Base-by-base conservation (phyloP, 2,329 filamentous ascomycete species). In the Ilyonectria robusta region DNA sequence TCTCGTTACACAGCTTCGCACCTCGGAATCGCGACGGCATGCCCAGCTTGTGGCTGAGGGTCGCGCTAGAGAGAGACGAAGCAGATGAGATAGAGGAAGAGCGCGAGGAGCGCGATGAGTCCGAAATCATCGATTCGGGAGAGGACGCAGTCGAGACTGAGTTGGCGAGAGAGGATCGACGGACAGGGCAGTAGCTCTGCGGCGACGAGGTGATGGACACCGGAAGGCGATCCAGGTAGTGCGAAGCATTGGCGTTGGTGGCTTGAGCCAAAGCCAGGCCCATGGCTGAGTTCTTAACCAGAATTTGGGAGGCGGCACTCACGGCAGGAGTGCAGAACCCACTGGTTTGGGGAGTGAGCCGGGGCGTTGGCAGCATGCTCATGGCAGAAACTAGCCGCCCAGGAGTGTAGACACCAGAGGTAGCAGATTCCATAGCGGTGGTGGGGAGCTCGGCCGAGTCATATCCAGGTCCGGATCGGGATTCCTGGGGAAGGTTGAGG, bases 61-160 rank as follows among this genome's bases (percentile, higher is more conserved):
- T 88, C 88, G 88, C 88, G 85, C 85, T 87, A 79, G 81, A 85
- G 81, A 88, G 81, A 66, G 87, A 89, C 72, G 88, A 90, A 74
- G 87, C 84, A 76, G 88, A 90, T 64, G 88, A 91, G 80, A 90
- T 88, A 19, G 89, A 91, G 77, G 89, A 91, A 59, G 88, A 90
- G 78, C 88, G 88, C 70, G 89, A 91, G 69, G 88, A 85, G 68
- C 85, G 85, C 65, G 87, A 91, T 64, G 84, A 83, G 76, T 91
- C 89, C 66, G 89, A 91, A 51, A 91, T 81, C 89, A 91, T 91
- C 62, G 89, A 91, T 76, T 91, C 89, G 69, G 89, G 89, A 31
- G 89, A 91, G 66, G 89, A 91, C 37, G 87, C 86, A 33, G 87
- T 88, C 29, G 89, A 91, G 72, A 89, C 82, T 19, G 89, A 89